Evolutionary conservation across 2,329 filamentous ascomycete genomes (phyloP).

Genomic region (Venturia effusa): DNA sequence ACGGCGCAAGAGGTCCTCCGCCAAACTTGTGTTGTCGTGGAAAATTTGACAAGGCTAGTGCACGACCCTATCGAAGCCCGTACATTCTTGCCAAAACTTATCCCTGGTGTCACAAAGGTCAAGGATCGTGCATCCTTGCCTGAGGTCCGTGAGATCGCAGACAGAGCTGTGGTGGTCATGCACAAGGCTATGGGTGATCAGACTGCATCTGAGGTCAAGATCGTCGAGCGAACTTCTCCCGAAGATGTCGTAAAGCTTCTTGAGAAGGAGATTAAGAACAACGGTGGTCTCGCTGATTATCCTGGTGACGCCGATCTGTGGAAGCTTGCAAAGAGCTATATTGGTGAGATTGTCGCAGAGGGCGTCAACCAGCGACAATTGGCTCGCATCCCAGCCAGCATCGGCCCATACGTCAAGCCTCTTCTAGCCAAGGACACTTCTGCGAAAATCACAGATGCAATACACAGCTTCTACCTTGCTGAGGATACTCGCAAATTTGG

Average conservation of each 20-base stretch:
- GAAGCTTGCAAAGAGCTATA: constrained; percentile 58
- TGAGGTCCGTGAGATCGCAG: constrained; percentile 84
- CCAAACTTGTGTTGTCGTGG: constrained; percentile 90
- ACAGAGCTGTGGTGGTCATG: constrained; percentile 74
- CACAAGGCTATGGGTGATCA: constrained; percentile 76
- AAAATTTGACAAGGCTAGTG: constrained; percentile 96
- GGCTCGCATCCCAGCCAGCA: constrained; percentile 55
- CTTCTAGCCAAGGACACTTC: constrained; percentile 54
- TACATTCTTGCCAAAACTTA: constrained; percentile 87
- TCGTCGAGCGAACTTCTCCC: constrained; percentile 45
- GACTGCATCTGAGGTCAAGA: constrained; percentile 46
- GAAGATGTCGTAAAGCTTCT: constrained; percentile 68
- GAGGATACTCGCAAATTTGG: constrained; percentile 86
- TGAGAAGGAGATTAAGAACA: constrained; percentile 63
- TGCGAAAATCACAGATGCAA: constrained; percentile 55
- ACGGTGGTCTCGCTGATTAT: constrained; percentile 51
- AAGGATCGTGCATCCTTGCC: constrained; percentile 81
- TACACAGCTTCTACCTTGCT: constrained; percentile 68
- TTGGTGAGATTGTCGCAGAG: constrained; percentile 76
- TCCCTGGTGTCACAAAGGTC: constrained; percentile 85
- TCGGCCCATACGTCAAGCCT: constrained; percentile 65
- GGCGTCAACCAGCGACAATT: constrained; percentile 76
- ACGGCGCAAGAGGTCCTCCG: constrained; percentile 91
- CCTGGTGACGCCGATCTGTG: constrained; percentile 52
- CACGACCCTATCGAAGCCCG: constrained; percentile 92